These are phyloP conservation scores for Syzygium syzygioides DNA, from an alignment of 441 rosid genomes.

Conservation along the genomic window DNA sequence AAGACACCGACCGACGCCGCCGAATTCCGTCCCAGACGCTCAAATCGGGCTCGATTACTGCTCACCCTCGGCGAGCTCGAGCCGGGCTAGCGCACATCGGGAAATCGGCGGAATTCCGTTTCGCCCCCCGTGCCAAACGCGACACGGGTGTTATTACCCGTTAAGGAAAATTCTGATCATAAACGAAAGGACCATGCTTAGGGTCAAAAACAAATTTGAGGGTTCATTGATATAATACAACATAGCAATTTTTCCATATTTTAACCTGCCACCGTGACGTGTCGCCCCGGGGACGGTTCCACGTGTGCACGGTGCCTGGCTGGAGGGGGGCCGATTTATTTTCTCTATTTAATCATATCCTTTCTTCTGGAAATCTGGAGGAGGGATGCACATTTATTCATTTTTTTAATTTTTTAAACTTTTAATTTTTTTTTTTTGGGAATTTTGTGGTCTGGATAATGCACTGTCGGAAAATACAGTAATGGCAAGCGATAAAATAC, in stretches of 20 bases:
- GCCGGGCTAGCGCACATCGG: background rate
- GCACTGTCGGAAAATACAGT: background rate
- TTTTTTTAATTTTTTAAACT: background rate
- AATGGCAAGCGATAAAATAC: background rate
- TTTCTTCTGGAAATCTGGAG: background rate
- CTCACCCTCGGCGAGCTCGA: background rate
- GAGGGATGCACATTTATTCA: background rate
- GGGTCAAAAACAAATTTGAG: background rate
- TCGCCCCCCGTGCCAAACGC: background rate
- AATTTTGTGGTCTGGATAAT: background rate
- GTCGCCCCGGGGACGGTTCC: background rate
- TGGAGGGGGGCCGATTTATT: background rate
- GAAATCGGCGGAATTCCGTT: background rate
- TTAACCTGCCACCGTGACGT: background rate
- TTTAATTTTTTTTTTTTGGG: background rate
- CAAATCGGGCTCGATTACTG: background rate
- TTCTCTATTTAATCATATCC: background rate
- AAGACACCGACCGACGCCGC: background rate
- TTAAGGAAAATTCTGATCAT: background rate
- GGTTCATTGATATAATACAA: background rate
- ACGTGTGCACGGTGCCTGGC: background rate
- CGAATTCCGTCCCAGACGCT: background rate
- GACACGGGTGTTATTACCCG: background rate
- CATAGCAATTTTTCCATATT: background rate
- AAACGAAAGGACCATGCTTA: background rate